These are phyloP conservation scores for Punctularia strigosozonata DNA, from an alignment of 768 basidiomycete species.

Conservation along the genomic window DNA sequence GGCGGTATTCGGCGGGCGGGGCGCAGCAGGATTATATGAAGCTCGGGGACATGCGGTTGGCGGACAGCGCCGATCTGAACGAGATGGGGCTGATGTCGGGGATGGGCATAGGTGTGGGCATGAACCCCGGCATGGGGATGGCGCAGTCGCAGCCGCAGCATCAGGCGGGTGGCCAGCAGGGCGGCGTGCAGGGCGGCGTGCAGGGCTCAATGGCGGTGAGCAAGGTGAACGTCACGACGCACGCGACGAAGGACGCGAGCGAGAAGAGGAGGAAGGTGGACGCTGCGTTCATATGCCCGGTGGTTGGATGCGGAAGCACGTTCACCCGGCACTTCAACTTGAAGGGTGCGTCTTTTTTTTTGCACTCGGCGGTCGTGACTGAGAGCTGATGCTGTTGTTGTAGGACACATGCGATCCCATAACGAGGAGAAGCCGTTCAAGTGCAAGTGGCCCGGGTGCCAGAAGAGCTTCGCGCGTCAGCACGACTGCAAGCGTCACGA, in stretches of 20 bases:
- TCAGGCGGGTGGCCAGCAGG: conserved; percentile 13
- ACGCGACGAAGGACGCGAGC: conserved; percentile 79
- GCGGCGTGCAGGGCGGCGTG: conserved; percentile 15
- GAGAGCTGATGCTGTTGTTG: conserved; percentile 6
- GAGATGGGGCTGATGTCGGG: conserved; percentile 4
- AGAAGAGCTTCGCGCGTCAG: conserved; percentile 87
- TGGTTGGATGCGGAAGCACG: conserved; percentile 93
- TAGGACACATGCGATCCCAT: conserved; percentile 89
- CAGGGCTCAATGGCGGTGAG: too few relatives aligned
- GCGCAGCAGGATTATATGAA: conserved; percentile 8
- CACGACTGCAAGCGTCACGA: conserved; percentile 97
- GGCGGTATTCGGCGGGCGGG: too few relatives aligned
- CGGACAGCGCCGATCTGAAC: conserved; percentile 1
- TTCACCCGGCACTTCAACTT: conserved; percentile 93
- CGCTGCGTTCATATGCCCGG: conserved; percentile 82
- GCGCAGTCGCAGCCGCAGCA: not conserved
- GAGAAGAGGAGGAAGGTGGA: conserved; percentile 80
- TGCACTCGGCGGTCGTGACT: conserved; percentile 5
- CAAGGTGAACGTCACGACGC: conserved; percentile 87
- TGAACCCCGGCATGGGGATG: conserved; percentile 2
- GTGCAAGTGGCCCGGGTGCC: conserved; percentile 91
- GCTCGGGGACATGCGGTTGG: not conserved
- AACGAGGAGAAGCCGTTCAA: conserved; percentile 92
- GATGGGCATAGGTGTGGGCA: conserved; percentile 8
- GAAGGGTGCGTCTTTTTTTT: conserved; percentile 44